Evolutionary conservation across 352 stramenopile genomes (phyloP).

Genomic region (Albugo laibachii): DNA sequence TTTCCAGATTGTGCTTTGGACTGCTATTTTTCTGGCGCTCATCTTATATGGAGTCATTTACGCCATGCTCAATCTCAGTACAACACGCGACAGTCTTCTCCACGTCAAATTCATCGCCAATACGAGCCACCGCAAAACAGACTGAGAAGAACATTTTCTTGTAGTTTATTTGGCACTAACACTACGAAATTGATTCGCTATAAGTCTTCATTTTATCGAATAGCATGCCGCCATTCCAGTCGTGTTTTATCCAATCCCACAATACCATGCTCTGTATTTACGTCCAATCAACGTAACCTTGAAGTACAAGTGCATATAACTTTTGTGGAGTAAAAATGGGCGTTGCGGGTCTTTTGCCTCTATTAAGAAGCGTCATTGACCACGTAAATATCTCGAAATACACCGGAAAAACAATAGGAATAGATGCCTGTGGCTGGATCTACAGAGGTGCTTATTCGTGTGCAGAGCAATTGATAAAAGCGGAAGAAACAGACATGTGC

Average conservation of each 20-base stretch:
- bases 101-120: constrained; percentile 72
- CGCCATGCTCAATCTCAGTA: constrained; percentile 52
- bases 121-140: constrained; percentile 25
- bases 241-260: too few species aligned
- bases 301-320: too few species aligned
- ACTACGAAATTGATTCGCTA: background rate
- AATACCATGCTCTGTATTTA: too few species aligned
- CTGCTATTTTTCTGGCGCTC: constrained; percentile 29
- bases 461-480: constrained; percentile 54
- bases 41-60: constrained; percentile 28
- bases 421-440: constrained; percentile 64
- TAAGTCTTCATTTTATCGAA: too few species aligned
- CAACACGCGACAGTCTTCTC: constrained; percentile 50
- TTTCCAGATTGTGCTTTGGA: constrained; percentile 75
- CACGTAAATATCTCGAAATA: constrained; percentile 64
- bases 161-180: background rate
- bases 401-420: constrained; percentile 38
- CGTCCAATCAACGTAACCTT: too few species aligned
- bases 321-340: constrained; percentile 21
- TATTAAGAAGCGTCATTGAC: constrained; percentile 53
- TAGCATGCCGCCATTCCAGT: too few species aligned
- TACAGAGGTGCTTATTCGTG: constrained; percentile 84
- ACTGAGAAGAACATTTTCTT: constrained; percentile 12
- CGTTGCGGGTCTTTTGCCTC: constrained; percentile 30
- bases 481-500: constrained; percentile 26